phyloP scores from a whole-genome alignment of 441 rosid species.

The Oxalis stricta region DNA sequence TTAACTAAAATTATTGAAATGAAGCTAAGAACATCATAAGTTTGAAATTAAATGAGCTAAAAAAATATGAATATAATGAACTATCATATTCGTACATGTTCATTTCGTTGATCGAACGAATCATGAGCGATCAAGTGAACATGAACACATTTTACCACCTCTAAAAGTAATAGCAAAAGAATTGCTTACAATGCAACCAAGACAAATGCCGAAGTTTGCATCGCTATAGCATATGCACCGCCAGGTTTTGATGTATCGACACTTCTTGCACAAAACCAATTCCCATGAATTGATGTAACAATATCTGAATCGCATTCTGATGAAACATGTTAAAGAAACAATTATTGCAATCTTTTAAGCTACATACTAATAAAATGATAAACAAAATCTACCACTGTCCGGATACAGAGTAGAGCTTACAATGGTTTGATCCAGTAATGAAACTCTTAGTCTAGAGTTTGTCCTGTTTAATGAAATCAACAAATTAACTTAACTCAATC shows the following conservation, averaged over 20 bases:
- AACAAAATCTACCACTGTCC: too few relatives aligned
- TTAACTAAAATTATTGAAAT: too few relatives aligned
- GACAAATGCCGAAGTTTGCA: constrained; percentile 52
- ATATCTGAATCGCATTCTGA: constrained; percentile 32
- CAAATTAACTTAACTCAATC: constrained; percentile 37
- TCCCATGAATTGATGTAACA: constrained; percentile 63
- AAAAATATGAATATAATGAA: too few relatives aligned
- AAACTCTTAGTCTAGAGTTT: constrained; percentile 54
- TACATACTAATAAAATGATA: not conserved
- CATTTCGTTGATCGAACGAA: too few relatives aligned
- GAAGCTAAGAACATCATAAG: too few relatives aligned
- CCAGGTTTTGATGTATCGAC: constrained; percentile 42
- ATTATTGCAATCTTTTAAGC: not conserved
- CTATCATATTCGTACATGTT: too few relatives aligned
- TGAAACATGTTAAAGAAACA: not conserved
- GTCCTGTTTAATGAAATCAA: constrained; percentile 52
- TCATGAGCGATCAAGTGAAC: too few relatives aligned
- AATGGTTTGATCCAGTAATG: constrained; percentile 52
- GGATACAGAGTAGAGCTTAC: constrained; percentile 33
- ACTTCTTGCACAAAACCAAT: constrained; percentile 76
- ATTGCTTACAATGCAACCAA: constrained; percentile 60
- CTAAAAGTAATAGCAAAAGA: not conserved
- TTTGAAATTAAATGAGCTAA: too few relatives aligned
- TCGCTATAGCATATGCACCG: constrained; percentile 75
- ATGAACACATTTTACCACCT: not conserved